These are phyloP conservation scores for Pilasporangium apinafurcum DNA, from an alignment of 352 stramenopile genomes.

Conservation along the genomic window DNA sequence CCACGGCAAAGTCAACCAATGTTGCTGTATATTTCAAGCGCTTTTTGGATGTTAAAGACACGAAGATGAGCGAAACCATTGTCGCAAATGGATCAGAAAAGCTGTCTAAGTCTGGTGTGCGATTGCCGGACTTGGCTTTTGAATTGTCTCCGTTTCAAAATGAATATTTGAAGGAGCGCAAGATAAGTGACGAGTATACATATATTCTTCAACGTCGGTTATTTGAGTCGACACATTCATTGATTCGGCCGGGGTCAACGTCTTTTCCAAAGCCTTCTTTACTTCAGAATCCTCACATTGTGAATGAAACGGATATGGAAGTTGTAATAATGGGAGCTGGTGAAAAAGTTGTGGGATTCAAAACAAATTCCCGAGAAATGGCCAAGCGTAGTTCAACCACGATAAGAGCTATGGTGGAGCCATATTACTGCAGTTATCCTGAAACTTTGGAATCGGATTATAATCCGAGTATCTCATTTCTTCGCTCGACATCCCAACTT, in stretches of 20 bases:
- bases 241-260: constrained; percentile 17
- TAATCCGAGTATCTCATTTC: constrained; percentile 24
- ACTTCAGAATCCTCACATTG: constrained; percentile 43
- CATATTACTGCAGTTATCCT: not conserved
- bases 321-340: constrained; percentile 24
- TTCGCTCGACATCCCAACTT: constrained; percentile 13
- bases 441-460: not conserved
- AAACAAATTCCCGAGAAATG: no score
- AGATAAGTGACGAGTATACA: constrained; percentile 63
- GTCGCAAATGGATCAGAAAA: no score
- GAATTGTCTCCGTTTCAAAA: constrained; percentile 13
- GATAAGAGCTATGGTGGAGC: not conserved
- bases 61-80: constrained; percentile 15
- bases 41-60: constrained; percentile 15
- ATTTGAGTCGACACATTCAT: constrained; percentile 12
- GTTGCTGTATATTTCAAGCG: constrained; percentile 27
- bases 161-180: constrained; percentile 47
- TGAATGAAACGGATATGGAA: constrained; percentile 41
- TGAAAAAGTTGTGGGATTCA: constrained; percentile 30
- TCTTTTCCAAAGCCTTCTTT: constrained; percentile 39
- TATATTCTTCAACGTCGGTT: constrained; percentile 62
- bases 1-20: constrained; percentile 11
- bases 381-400: not conserved
- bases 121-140: constrained; percentile 10
- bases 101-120: no score